Evolutionary conservation across 805 yeast species (phyloP).

Genomic region (Cyberlindnera mrakii): DNA sequence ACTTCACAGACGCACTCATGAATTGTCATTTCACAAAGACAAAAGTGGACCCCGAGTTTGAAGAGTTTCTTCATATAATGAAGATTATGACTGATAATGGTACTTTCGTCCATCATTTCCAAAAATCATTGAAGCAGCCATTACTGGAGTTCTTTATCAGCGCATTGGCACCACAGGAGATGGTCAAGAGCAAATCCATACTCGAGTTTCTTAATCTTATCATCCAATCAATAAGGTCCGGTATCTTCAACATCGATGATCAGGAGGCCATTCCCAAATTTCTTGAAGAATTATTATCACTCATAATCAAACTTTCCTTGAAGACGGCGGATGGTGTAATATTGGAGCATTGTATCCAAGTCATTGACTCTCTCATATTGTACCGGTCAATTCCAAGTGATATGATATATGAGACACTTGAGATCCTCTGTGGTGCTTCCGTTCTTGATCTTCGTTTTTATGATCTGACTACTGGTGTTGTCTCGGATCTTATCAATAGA

Average conservation of each 20-base stretch:
- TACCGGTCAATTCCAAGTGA: conserved; percentile 42
- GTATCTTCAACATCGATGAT: conserved; percentile 29
- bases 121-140: conserved; percentile 37
- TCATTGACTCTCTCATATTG: conserved; percentile 38
- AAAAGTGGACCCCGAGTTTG: conserved; percentile 43
- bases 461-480: conserved; percentile 32
- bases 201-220: conserved; percentile 31
- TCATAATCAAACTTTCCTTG: conserved; percentile 32
- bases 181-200: conserved; percentile 18
- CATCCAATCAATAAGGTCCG: conserved; percentile 40
- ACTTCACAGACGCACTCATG: conserved; percentile 51
- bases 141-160: conserved; percentile 30
- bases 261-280: conserved; percentile 24
- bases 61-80: conserved; percentile 42
- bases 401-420: conserved; percentile 31
- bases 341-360: conserved; percentile 31
- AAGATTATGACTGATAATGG: conserved; percentile 46
- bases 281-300: conserved; percentile 28
- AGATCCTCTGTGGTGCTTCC: conserved; percentile 40
- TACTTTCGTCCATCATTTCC: conserved; percentile 44
- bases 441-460: conserved; percentile 30
- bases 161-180: conserved; percentile 26
- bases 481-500: conserved; percentile 28
- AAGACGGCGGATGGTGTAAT: conserved; percentile 33
- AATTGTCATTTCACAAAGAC: conserved; percentile 32